Base-by-base conservation (phyloP, 2,329 filamentous ascomycete genomes). In the Aspergillus tanneri region DNA sequence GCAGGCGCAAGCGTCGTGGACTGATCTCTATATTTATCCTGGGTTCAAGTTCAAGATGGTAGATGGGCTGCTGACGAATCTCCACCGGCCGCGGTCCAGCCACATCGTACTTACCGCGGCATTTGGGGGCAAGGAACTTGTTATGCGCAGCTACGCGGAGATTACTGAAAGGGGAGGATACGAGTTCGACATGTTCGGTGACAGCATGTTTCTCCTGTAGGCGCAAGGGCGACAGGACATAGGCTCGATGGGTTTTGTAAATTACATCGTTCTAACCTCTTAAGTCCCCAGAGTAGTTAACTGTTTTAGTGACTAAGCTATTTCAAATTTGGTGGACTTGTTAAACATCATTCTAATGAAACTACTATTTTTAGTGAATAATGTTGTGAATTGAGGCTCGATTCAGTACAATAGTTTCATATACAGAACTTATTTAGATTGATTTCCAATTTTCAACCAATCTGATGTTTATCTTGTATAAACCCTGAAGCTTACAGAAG, bases 121-220 rank as follows among this genome's bases (percentile, higher is more conserved):
- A 9, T 24, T 40, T 25, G 37, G 21, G 9, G 37, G 37, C 8
- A 40, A 22, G 23, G 37, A 40, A 5, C n/a, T 40, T 10, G 5
- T 40, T 24, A 40, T 25, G 12, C 21, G 22, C 4, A 25, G 37
- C n/a, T 40, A 40, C 18, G 37, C 24, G 8, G 37, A 40, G n/a
- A 40, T 40, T n/a, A 11, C 16, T n/a, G 11, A 25, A 3, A 25
- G 16, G 19, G 37, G 37, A n/a, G 9, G 37, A 16, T 25, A 40
- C 10, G 6, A 40, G 21, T 40, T 40, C 25, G 37, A 40, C 16
- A 40, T 40, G 37, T 40, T 40, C 10, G 37, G 37, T 11, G 37
- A 40, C n/a, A 23, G 37, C 18, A 40, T 40, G 37, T 14, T 40
- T 11, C 24, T 40, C 25, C 5, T 40, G 4, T 40, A 40, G 37